Evolutionary conservation across 2,329 filamentous ascomycete genomes (phyloP).

Genomic region (Pseudogymnoascus sp.): DNA sequence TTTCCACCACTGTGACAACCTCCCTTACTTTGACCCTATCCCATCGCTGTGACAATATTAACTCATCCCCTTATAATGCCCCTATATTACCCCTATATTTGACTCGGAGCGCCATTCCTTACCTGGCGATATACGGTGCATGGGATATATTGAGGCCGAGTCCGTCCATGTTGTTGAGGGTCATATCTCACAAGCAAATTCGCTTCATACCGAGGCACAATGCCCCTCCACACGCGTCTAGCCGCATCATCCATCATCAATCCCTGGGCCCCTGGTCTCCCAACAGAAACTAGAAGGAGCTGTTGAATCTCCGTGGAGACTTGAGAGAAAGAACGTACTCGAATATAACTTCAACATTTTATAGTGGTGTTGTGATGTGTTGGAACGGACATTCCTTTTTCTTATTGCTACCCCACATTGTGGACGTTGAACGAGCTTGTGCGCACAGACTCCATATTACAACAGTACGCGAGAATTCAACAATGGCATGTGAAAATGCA

Average conservation of each 20-base stretch:
- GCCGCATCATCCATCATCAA: not conserved
- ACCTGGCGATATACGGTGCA: not conserved
- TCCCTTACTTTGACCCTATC: not conserved
- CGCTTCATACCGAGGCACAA: not conserved
- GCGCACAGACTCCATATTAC: not conserved
- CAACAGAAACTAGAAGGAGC: not conserved
- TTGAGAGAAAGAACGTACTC: not conserved
- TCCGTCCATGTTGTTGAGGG: not conserved
- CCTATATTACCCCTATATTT: not conserved
- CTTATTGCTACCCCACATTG: not conserved
- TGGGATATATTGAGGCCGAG: not conserved
- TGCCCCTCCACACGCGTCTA: not conserved
- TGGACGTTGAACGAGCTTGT: not conserved
- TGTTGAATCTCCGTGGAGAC: not conserved
- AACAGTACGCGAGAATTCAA: not conserved
- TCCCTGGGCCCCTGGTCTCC: not conserved
- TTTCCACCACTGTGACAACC: not conserved
- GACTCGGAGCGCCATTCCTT: not conserved
- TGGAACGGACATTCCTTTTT: not conserved
- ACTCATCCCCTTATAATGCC: not conserved
- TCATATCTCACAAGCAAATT: not conserved
- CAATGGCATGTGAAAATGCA: not conserved
- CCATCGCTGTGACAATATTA: not conserved
- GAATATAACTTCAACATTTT: not conserved
- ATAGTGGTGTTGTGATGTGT: not conserved